Evolutionary conservation across 306 rosid species (phyloP).

Genomic region (Castanea crenata): DNA sequence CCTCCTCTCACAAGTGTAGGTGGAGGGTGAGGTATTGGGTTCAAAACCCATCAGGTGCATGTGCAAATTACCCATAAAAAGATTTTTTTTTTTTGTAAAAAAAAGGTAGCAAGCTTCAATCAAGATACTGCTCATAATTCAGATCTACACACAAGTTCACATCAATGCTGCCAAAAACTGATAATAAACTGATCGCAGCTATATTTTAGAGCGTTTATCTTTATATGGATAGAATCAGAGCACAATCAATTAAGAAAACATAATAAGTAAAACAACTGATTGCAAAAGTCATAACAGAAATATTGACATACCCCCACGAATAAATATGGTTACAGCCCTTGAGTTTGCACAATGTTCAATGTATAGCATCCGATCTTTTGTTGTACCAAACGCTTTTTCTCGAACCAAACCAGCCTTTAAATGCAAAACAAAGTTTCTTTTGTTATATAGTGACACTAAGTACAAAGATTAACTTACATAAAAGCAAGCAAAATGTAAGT

Average conservation of each 20-base stretch:
- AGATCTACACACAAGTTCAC: not conserved
- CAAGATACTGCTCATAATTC: not conserved
- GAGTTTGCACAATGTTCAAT: slow-evolving; percentile 99
- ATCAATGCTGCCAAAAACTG: not conserved
- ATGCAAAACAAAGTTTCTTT: not conserved
- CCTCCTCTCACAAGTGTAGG: no score
- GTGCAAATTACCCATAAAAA: no score
- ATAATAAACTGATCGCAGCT: not conserved
- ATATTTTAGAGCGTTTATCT: not conserved
- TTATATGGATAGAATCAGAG: not conserved
- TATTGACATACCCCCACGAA: slow-evolving; percentile 75
- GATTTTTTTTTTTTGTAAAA: no score
- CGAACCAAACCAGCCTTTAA: slow-evolving; percentile 91
- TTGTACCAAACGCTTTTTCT: slow-evolving; percentile 91
- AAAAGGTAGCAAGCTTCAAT: not conserved
- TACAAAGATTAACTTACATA: not conserved
- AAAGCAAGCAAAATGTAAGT: not conserved
- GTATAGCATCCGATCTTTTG: slow-evolving; percentile 95
- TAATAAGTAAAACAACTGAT: slow-evolving; percentile 3
- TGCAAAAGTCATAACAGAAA: not conserved
- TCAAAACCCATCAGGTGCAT: no score
- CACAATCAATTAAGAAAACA: not conserved
- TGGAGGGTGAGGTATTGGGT: no score
- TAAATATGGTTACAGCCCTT: slow-evolving; percentile 84
- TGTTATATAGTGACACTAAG: not conserved